Evolutionary conservation across 768 basidiomycete genomes (phyloP), one percentile per base, ranked within the genome.

Genomic region (Candolleomyces eurysporus): DNA sequence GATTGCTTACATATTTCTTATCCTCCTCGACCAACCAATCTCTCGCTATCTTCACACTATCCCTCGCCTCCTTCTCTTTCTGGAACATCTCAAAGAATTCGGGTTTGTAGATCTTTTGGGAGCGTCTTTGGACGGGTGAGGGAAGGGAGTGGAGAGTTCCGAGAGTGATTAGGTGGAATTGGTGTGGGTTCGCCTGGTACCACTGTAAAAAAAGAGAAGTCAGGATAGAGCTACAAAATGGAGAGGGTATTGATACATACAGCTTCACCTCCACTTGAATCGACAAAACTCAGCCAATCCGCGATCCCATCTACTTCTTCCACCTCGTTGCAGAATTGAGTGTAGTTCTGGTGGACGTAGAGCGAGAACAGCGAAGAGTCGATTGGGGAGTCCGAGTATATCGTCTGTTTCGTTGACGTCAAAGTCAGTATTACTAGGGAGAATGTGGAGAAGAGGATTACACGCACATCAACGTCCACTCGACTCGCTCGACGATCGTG

Each of bases 271-370:
- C 83, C 84, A 63, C 85, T 84, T 1, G 82, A 82, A 68, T 96
- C 94, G 10, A 86, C 77, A 82, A 84, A 88, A 64, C 92, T 94
- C 61, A 95, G 72, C 76, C 85, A 87, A 49, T 94, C 93, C 8
- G 84, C 79, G 13, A 94, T 71, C 3, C 80, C 83, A 4, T 82
- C 83, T 65, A 86, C 88, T 56, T 98, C 82, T 7, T 94, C 91
- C 4, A 94, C 72, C 42, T 89, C 84, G 46, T 81, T 77, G 68
- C 92, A 95, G 68, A 92, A 98, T 59, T 89, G 88, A 0, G 89
- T 82, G 66, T 96, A 94, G 69, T 97, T 98, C 72, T 98, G 95
- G 66, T 99, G 97, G 9, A 96, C 80, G 70, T 98, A 99, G 7
- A 96, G 73, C 3, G 89, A 89, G 63, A 95, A 90, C 1, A 98